phyloP scores from a whole-genome alignment of 768 basidiomycete genomes.

The Termitomyces titanicus region DNA sequence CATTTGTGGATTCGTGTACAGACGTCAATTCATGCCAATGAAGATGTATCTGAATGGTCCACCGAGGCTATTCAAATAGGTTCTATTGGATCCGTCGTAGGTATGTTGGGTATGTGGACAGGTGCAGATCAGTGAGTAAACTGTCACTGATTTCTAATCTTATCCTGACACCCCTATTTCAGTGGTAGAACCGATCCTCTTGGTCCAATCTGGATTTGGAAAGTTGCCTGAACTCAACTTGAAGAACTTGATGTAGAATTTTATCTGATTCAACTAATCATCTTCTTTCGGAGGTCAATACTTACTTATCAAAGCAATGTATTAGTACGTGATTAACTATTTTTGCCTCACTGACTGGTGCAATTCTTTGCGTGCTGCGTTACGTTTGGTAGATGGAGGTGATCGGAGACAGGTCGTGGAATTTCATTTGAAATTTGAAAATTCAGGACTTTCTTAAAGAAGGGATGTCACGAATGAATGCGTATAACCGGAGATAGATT shows the following conservation, averaged over 20 bases:
- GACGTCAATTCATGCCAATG: conserved; percentile 28
- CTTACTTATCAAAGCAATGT: too few species aligned
- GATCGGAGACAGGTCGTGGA: too few species aligned
- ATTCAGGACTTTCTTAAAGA: too few species aligned
- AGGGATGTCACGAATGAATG: too few species aligned
- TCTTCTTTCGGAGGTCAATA: too few species aligned
- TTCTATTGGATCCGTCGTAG: conserved; percentile 46
- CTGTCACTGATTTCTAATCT: not conserved
- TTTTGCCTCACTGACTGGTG: too few species aligned
- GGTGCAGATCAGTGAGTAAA: conserved; percentile 42
- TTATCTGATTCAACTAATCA: not conserved
- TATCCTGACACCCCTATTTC: not conserved
- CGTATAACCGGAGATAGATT: too few species aligned
- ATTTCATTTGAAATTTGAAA: too few species aligned
- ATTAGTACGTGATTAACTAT: too few species aligned
- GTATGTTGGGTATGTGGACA: conserved; percentile 54
- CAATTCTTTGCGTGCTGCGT: too few species aligned
- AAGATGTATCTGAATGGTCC: conserved; percentile 41
- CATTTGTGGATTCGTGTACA: conserved; percentile 9
- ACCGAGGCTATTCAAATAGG: conserved; percentile 59
- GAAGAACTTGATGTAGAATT: not conserved
- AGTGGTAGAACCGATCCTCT: conserved; percentile 17
- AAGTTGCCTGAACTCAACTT: conserved; percentile 2
- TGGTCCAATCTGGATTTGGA: conserved; percentile 19
- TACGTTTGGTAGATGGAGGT: too few species aligned